phyloP scores from a whole-genome alignment of 176 grass and related monocot species.

The Oryza officinalis region DNA sequence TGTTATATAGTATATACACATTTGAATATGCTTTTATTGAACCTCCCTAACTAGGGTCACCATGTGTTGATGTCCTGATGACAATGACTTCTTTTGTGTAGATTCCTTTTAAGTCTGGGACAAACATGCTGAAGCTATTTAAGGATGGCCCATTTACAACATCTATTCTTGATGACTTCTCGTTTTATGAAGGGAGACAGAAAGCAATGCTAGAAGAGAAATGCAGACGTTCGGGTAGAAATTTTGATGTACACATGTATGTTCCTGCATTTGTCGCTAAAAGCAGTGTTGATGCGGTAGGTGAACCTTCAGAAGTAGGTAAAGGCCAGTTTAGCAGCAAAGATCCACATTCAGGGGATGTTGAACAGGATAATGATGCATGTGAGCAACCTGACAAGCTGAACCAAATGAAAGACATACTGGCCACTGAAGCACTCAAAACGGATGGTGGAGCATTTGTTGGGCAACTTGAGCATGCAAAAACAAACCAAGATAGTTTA shows the following conservation, averaged over 20 bases:
- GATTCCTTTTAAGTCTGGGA: slow-evolving; percentile 62
- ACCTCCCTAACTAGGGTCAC: not conserved
- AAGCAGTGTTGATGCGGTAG: slow-evolving; percentile 3
- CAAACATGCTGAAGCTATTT: slow-evolving; percentile 73
- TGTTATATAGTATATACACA: not conserved
- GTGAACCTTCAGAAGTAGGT: slow-evolving; percentile 31
- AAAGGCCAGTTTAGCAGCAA: slow-evolving; percentile 39
- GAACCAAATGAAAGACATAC: slow-evolving; percentile 31
- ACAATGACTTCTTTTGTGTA: slow-evolving; percentile 29
- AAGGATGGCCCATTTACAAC: slow-evolving; percentile 49
- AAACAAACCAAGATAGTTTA: slow-evolving; percentile 12
- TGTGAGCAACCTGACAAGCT: slow-evolving; percentile 24
- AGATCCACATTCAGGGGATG: slow-evolving; percentile 22
- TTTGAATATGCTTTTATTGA: not conserved
- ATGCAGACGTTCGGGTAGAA: slow-evolving; percentile 46
- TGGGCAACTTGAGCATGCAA: slow-evolving; percentile 30
- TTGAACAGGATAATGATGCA: slow-evolving; percentile 10
- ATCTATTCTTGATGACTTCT: slow-evolving; percentile 76
- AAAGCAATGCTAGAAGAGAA: slow-evolving; percentile 73
- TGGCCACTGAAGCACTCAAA: slow-evolving; percentile 12
- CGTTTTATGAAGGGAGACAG: slow-evolving; percentile 69
- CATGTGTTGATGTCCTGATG: slow-evolving; percentile 16
- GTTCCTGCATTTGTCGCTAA: slow-evolving; percentile 51
- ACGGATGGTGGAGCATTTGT: not conserved
- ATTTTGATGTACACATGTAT: slow-evolving; percentile 37